Percentiles rank a stretch among this genome's conserved stretches.
Conservation (phyloP, 2,329 filamentous ascomycete genomes). For the Escovopsis sp. region DNA sequence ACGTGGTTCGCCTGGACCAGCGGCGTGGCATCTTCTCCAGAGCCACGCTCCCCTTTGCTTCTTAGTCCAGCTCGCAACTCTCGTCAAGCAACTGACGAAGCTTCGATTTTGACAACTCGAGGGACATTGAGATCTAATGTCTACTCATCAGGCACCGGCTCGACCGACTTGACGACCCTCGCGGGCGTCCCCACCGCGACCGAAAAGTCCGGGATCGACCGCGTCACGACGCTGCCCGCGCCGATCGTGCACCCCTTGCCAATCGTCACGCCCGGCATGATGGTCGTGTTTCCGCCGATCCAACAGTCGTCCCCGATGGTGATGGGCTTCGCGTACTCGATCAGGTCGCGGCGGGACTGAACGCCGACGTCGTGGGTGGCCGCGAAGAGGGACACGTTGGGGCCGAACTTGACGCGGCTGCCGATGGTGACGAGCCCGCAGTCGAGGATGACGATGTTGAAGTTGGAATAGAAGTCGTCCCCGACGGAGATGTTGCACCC, state of each 20-base stretch:
- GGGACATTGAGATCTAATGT: neutral
- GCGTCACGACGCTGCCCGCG: constrained; percentile 35
- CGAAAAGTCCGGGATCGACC: constrained; percentile 30
- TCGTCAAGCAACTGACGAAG: neutral
- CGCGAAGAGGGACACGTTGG: constrained; percentile 55
- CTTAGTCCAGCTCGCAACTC: neutral
- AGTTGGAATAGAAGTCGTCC: constrained; percentile 47
- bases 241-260: constrained; percentile 37
- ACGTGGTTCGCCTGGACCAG: too few species aligned
- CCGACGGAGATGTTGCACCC: constrained; percentile 51
- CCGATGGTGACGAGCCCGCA: constrained; percentile 59
- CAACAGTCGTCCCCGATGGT: constrained; percentile 39
- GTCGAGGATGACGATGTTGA: constrained; percentile 48
- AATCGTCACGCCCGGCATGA: constrained; percentile 38
- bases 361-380: constrained; percentile 58
- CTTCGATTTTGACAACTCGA: neutral
- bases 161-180: constrained; percentile 32
- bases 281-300: constrained; percentile 35
- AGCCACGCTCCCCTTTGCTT: neutral
- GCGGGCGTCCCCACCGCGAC: constrained; percentile 35
- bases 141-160: constrained; percentile 17
- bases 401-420: constrained; percentile 55
- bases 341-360: constrained; percentile 28
- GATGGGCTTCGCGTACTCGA: constrained; percentile 33
- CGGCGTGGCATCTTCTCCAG: too few species aligned